Percentiles rank a stretch among this genome's conserved stretches.
Evolutionary conservation across 106 monocot genomes (phyloP).

Genomic region (Dioscorea dumetorum): DNA sequence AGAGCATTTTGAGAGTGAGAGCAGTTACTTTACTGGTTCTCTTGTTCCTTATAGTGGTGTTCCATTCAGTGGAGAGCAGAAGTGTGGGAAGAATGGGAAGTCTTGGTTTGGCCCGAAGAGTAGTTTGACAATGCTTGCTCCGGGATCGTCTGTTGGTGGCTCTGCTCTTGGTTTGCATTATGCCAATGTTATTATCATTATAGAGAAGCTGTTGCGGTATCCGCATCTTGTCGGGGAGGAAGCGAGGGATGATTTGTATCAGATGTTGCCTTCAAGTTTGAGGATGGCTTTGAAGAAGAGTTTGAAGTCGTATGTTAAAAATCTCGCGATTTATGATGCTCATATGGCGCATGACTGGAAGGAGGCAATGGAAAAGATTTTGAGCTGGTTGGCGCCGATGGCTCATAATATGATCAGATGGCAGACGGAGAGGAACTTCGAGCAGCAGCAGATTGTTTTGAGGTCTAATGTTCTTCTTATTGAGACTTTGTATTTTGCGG

Average conservation of each 20-base stretch:
- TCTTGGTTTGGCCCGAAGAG: constrained; percentile 46
- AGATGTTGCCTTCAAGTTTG: constrained; percentile 77
- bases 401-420: constrained; percentile 92
- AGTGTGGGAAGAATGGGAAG: constrained; percentile 7
- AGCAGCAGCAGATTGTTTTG: constrained; percentile 75
- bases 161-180: constrained; percentile 79
- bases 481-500: constrained; percentile 87
- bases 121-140: constrained; percentile 42
- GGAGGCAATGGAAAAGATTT: constrained; percentile 45
- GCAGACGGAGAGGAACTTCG: constrained; percentile 89
- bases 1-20: constrained; percentile 25
- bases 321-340: constrained; percentile 80
- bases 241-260: constrained; percentile 83
- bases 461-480: constrained; percentile 55
- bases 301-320: constrained; percentile 63
- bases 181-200: constrained; percentile 78
- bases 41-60: constrained; percentile 17
- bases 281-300: constrained; percentile 42
- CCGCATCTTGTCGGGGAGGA: constrained; percentile 90
- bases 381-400: constrained; percentile 86
- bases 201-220: constrained; percentile 81
- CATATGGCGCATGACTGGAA: constrained; percentile 89
- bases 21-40: constrained; percentile 5
- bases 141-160: constrained; percentile 70
- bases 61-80: constrained; percentile 22